Conservation (phyloP, 805 yeast species). For the Yarrowia keelungensis region DNA sequence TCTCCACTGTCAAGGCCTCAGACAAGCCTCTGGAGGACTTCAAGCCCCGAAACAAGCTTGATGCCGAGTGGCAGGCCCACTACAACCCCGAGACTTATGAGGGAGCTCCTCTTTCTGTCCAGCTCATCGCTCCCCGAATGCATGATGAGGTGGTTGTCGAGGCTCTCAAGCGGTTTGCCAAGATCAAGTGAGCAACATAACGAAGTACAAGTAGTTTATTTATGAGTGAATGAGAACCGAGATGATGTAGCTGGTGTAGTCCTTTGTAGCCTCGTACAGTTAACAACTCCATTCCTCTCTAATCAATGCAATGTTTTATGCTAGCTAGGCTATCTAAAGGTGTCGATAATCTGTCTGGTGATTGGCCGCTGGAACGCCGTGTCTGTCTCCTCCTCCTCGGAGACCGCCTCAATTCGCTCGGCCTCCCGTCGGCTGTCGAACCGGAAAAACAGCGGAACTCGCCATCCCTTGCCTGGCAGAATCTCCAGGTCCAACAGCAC, state of each 20-base stretch:
- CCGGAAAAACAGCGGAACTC: constrained; percentile 48
- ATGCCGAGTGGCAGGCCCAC: constrained; percentile 33
- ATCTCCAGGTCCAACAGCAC: constrained; percentile 50
- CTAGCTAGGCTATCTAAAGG: constrained; percentile 28
- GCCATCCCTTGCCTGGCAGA: constrained; percentile 53
- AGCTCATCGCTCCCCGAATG: constrained; percentile 33
- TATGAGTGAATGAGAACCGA: not conserved
- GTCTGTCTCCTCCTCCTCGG: constrained; percentile 36
- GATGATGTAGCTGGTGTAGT: too few species aligned
- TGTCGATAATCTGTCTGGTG: constrained; percentile 39
- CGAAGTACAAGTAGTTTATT: constrained; percentile 1
- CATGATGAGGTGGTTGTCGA: constrained; percentile 32
- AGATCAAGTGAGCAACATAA: not conserved
- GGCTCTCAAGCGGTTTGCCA: constrained; percentile 11
- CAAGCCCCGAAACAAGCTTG: constrained; percentile 7
- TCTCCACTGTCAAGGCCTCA: constrained; percentile 5
- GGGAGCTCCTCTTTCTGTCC: constrained; percentile 26
- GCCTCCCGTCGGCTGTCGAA: constrained; percentile 33
- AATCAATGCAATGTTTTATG: constrained; percentile 27
- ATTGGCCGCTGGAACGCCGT: constrained; percentile 39
- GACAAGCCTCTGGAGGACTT: constrained; percentile 3
- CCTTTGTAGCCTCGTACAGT: too few species aligned
- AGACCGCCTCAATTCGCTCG: constrained; percentile 21
- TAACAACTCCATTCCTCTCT: too few species aligned
- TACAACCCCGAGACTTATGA: constrained; percentile 18